phyloP scores from a whole-genome alignment of 441 rosid species.

The Iberis amara region DNA sequence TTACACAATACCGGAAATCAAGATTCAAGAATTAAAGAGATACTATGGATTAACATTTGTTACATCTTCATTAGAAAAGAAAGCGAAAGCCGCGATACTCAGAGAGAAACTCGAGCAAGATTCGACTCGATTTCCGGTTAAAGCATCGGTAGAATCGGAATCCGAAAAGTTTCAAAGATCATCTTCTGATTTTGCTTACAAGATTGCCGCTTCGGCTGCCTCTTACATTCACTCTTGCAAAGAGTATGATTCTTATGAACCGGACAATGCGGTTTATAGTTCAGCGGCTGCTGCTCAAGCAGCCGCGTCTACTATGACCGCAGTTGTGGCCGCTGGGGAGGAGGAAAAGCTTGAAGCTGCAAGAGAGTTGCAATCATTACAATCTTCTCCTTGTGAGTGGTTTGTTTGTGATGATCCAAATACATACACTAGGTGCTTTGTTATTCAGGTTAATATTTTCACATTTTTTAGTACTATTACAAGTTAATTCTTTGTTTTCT shows the following conservation, averaged over 20 bases:
- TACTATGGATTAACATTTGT: slow-evolving; percentile 52
- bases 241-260: slow-evolving; percentile 33
- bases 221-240: slow-evolving; percentile 54
- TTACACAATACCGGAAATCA: slow-evolving; percentile 61
- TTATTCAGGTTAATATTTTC: slow-evolving; percentile 58
- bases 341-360: slow-evolving; percentile 73
- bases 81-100: slow-evolving; percentile 53
- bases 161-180: slow-evolving; percentile 37
- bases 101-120: slow-evolving; percentile 54
- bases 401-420: slow-evolving; percentile 74
- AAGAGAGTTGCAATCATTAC: slow-evolving; percentile 62
- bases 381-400: slow-evolving; percentile 90
- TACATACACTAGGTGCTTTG: slow-evolving; percentile 67
- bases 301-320: slow-evolving; percentile 77
- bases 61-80: slow-evolving; percentile 76
- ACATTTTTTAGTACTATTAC: neutral
- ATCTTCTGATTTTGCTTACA: slow-evolving; percentile 47
- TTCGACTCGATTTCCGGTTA: slow-evolving; percentile 34
- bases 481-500: slow-evolving; percentile 8
- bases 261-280: slow-evolving; percentile 35
- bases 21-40: slow-evolving; percentile 49
- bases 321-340: slow-evolving; percentile 83
- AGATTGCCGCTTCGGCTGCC: slow-evolving; percentile 91
- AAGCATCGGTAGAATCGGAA: slow-evolving; percentile 10
- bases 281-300: slow-evolving; percentile 79